These are phyloP conservation scores for Fusarium xyrophilum DNA, from an alignment of 2,329 filamentous ascomycete species.

Conservation along the genomic window DNA sequence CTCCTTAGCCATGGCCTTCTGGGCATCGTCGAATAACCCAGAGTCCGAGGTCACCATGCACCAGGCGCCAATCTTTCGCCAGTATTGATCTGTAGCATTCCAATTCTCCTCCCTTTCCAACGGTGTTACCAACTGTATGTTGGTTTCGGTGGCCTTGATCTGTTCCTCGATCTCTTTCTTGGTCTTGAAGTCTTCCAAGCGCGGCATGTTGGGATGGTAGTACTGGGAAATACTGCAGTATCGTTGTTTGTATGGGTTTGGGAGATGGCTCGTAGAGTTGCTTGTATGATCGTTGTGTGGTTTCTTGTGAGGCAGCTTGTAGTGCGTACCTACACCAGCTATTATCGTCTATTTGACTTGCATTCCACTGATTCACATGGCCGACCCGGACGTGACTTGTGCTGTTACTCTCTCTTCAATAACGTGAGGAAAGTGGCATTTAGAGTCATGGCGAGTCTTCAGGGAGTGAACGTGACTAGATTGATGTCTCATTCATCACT, in stretches of 20 bases:
- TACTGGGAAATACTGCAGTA: accelerated
- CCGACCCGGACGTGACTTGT: accelerated
- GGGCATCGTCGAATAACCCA: too few relatives aligned
- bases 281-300: accelerated
- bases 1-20: too few relatives aligned
- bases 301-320: accelerated
- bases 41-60: too few relatives aligned
- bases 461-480: not conserved
- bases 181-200: too few relatives aligned
- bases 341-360: not conserved
- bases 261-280: too few relatives aligned
- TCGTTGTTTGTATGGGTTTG: accelerated
- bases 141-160: too few relatives aligned
- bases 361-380: not conserved
- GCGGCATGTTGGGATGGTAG: too few relatives aligned
- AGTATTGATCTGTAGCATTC: too few relatives aligned
- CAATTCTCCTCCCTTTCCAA: too few relatives aligned
- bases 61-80: too few relatives aligned
- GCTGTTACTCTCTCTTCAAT: not conserved
- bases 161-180: too few relatives aligned
- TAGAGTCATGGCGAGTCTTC: accelerated
- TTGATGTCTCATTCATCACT: accelerated
- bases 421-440: accelerated
- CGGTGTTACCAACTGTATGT: too few relatives aligned
- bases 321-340: not conserved